Percentiles rank a stretch among this genome's conserved stretches.
phyloP scores from a whole-genome alignment of 306 rosid genomes.

The Lathyrus aphaca region DNA sequence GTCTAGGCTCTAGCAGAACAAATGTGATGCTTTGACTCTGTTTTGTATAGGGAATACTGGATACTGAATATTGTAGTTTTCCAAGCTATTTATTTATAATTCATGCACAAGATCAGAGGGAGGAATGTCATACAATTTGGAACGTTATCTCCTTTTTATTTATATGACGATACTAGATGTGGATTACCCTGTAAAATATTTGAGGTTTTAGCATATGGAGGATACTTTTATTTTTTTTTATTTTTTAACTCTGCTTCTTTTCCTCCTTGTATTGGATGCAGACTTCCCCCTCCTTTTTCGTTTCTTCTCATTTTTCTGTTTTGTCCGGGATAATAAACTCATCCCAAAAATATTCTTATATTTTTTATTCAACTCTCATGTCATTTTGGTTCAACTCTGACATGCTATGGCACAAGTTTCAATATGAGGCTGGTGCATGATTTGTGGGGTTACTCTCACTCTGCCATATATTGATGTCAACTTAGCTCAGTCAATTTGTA shows the following conservation, averaged over 20 bases:
- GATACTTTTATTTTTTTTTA: too few species aligned
- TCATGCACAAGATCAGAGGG: slow-evolving; percentile 15
- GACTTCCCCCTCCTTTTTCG: not conserved
- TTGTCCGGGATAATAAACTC: slow-evolving; percentile 26
- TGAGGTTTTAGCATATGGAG: slow-evolving; percentile 36
- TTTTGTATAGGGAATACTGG: slow-evolving; percentile 13
- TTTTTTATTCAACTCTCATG: not conserved
- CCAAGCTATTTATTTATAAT: slow-evolving; percentile 23
- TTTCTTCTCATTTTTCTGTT: not conserved
- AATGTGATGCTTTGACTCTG: slow-evolving; percentile 25
- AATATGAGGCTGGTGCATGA: slow-evolving; percentile 38
- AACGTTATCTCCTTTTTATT: slow-evolving; percentile 12
- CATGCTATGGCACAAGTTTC: slow-evolving; percentile 31
- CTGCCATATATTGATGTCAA: slow-evolving; percentile 21
- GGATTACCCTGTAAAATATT: slow-evolving; percentile 22
- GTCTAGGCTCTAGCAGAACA: slow-evolving; percentile 25
- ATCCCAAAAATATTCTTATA: not conserved
- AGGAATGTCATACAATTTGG: not conserved
- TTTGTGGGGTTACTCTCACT: slow-evolving; percentile 37
- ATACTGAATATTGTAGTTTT: slow-evolving; percentile 21
- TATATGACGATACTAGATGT: slow-evolving; percentile 21
- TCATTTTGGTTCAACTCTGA: slow-evolving; percentile 12
- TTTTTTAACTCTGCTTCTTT: not conserved
- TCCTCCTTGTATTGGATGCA: slow-evolving; percentile 20
- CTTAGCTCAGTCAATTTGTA: slow-evolving; percentile 21